Percentiles rank a stretch among this genome's conserved stretches.
Evolutionary conservation across 2,329 filamentous ascomycete genomes (phyloP).

Genomic region (Dactylellina haptotyla): DNA sequence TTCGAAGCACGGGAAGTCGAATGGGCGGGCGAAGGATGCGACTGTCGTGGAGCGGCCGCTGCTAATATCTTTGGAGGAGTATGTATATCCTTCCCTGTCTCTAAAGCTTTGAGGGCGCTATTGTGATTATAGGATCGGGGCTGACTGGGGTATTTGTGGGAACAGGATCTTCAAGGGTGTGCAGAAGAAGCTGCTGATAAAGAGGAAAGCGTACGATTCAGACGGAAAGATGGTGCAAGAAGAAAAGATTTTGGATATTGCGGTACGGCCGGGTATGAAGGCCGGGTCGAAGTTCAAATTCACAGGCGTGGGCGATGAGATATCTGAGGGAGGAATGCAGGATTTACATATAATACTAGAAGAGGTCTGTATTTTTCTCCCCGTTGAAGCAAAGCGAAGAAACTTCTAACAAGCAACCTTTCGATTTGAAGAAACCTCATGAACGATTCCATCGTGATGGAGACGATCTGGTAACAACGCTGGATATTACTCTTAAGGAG

Average conservation of each 20-base stretch:
- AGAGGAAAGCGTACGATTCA: conserved; percentile 90
- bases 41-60: conserved; percentile 88
- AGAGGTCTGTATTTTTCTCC: conserved; percentile 73
- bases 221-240: conserved; percentile 84
- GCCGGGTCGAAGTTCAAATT: conserved; percentile 99
- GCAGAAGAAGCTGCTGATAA: conserved; percentile 98
- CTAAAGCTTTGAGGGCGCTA: conserved; percentile 11
- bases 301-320: conserved; percentile 95
- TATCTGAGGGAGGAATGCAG: conserved; percentile 87
- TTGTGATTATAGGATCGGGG: background rate
- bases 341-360: conserved; percentile 94
- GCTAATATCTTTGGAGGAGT: conserved; percentile 82
- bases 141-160: background rate
- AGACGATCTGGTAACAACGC: conserved; percentile 81
- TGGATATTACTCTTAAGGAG: conserved; percentile 90
- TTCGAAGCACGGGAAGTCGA: conserved; percentile 50
- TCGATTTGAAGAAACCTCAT: conserved; percentile 77
- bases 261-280: conserved; percentile 94
- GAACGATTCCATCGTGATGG: conserved; percentile 84
- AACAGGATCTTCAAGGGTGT: conserved; percentile 76
- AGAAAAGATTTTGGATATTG: conserved; percentile 91
- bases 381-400: background rate
- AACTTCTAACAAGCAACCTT: conserved; percentile 3
- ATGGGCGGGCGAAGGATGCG: conserved; percentile 63
- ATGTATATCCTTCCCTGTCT: conserved; percentile 20